Evolutionary conservation across 192 early-diverging fungal species (phyloP), one percentile per base, ranked within the genome.

Genomic region (Rhizoclosmatium globosum): DNA sequence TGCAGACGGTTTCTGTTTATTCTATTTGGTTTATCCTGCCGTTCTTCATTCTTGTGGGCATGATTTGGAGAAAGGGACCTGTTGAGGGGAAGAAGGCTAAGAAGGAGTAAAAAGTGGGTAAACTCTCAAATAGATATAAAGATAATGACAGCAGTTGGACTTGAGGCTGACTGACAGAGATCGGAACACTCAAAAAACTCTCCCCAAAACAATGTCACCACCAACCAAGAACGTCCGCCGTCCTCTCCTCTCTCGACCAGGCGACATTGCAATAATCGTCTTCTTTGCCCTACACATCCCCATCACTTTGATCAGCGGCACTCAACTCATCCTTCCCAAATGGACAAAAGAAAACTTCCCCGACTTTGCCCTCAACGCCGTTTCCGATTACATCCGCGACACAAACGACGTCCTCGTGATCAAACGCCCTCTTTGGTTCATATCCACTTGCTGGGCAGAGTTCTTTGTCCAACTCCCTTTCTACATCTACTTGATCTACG

Each of bases 231-330:
- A 31, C 31, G 0, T 31, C 31, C 31, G 31, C 31, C 31, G 31
- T 31, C 75, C 75, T 11, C 45, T 77, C 64, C 3, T n/a, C 45
- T 57, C 48, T 9, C 75, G 75, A 13, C 62, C 62, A 11, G 66
- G 76, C 65, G 79, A 80, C 66, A 19, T 64, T 46, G 47, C 72
- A 9, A 76, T 80, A 15, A 38, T 80, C 64, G 2, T 50, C 46
- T 80, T 64, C 79, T 80, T 80, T 74, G 79, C 53, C 42, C 43
- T 76, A 4, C 79, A 80, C 79, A 76, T 80, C 48, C 79, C 79
- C 0, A 65, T 80, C 65, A 80, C 71, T 23, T 64, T 80, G 7
- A 39, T 80, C 19, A 21, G 76, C 39, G 79, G 48, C 57, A 45
- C 72, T 71, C 79, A 80, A 43, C 39, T 60, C 23, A 21, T 76